phyloP scores from a whole-genome alignment of 441 rosid genomes.

The Macaranga tanarius region DNA sequence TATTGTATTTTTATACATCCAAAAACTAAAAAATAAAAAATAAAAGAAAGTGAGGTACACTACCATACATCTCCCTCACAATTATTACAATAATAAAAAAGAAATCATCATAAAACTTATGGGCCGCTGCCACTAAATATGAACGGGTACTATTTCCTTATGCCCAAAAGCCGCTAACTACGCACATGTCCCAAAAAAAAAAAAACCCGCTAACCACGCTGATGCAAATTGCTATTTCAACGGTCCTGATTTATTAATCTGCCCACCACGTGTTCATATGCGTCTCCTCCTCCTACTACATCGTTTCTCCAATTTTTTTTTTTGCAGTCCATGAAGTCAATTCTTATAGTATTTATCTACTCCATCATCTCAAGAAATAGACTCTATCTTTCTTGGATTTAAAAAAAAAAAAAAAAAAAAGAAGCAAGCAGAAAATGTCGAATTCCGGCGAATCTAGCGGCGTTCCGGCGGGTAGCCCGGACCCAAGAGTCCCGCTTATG shows the following conservation, averaged over 20 bases:
- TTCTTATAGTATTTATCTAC: not conserved
- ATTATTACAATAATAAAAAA: too few species aligned
- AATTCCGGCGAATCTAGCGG: constrained; percentile 15
- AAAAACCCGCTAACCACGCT: not conserved
- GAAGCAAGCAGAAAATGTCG: constrained; percentile 21
- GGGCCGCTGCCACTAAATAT: too few species aligned
- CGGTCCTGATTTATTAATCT: not conserved
- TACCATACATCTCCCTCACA: too few species aligned
- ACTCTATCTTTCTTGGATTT: not conserved
- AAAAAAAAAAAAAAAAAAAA: too few species aligned
- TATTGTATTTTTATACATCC: too few species aligned
- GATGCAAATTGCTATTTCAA: not conserved
- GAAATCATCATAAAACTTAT: too few species aligned
- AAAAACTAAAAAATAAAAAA: too few species aligned
- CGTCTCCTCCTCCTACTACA: not conserved
- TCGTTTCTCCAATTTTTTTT: not conserved
- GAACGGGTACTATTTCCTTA: too few species aligned
- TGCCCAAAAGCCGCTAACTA: too few species aligned
- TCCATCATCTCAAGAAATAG: not conserved
- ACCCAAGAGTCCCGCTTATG: constrained; percentile 35
- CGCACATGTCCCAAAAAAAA: too few species aligned
- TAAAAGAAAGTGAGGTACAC: too few species aligned
- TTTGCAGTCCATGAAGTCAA: not conserved
- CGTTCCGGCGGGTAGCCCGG: constrained; percentile 15
- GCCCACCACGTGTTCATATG: not conserved